Base-by-base conservation (phyloP, 352 stramenopile genomes). In the Phytophthora brassicae region DNA sequence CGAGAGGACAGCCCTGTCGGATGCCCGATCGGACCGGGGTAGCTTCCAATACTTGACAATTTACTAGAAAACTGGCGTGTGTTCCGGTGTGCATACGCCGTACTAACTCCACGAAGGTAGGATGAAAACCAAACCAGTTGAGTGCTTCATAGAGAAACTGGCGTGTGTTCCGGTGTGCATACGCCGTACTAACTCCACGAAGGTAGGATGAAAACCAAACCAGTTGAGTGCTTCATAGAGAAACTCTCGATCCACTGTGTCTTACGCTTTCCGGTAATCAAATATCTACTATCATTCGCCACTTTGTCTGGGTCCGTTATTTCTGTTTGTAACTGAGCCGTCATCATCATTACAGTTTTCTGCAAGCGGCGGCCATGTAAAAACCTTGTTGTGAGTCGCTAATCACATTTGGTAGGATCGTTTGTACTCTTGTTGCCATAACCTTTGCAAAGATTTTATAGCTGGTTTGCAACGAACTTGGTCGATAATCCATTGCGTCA, bases 301-400 rank as follows among this genome's bases (percentile, higher is more conserved):
- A 12, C 46, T 20, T 23, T 0, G 6, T 42, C 12, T 2, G 12
- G 20, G 9, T 47, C 19, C 1, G 0, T 2, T 41, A n/a, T 56
- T 3, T 35, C 49, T 24, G 26, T 38, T 24, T 6, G 2, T 2
- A 51, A 6, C 5, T 39, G 24, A 9, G 17, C 11, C 29, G 52
- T 52, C 47, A 57, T 64, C 36, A 42, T 57, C 28, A 57, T 46
- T 1, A 64, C 38, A n/a, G 46, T 46, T 31, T 57, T 52, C 1
- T 41, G 1, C 44, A 64, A 35, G 29, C 57, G 44, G 6, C 47
- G 1, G 0, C 24, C 43, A 26, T 62, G 54, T 0, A 55, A 43
- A 19, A 55, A 62, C 54, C 54, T 19, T 55, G 54, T 22, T 62
- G 53, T 9, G 43, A 45, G 7, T 39, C 5, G 22, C 53, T 42